These are phyloP conservation scores for Trebouxiophyceae sp. DNA, from an alignment of 163 green algal species.

Conservation along the genomic window DNA sequence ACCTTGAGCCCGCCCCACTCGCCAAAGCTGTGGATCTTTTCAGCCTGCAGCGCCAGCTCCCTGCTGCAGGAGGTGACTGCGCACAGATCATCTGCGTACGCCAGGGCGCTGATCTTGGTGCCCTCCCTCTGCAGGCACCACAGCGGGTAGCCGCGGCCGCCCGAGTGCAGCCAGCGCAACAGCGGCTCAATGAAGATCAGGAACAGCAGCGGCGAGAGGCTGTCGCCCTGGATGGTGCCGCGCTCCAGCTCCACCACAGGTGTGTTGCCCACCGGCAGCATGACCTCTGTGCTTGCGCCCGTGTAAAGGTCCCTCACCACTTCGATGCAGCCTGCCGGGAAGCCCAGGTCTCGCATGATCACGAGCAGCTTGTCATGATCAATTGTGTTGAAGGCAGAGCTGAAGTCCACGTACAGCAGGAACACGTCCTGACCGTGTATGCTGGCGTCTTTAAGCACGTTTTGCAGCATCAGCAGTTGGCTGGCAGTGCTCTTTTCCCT, in stretches of 20 bases:
- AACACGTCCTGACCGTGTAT: conserved; percentile 13
- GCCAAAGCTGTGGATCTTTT: conserved; percentile 10
- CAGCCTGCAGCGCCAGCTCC: conserved; percentile 10
- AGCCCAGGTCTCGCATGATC: conserved; percentile 35
- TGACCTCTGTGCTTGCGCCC: conserved; percentile 10
- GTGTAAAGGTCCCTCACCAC: conserved; percentile 32
- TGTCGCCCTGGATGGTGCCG: conserved; percentile 40
- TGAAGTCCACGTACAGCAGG: conserved; percentile 20
- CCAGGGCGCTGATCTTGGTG: background rate
- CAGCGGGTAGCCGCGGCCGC: conserved; percentile 13
- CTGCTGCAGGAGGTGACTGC: background rate
- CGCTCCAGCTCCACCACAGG: conserved; percentile 16
- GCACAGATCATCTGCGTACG: conserved; percentile 24
- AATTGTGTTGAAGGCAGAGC: conserved; percentile 35
- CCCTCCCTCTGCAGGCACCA: conserved; percentile 4
- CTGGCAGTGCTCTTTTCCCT: conserved; percentile 2
- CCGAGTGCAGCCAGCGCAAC: conserved; percentile 26
- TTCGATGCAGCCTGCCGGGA: conserved; percentile 23
- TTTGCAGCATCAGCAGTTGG: conserved; percentile 10
- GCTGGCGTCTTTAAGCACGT: conserved; percentile 18
- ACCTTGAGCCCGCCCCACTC: conserved; percentile 15
- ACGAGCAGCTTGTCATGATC: conserved; percentile 33
- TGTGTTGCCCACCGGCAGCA: conserved; percentile 9
- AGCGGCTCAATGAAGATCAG: conserved; percentile 38
- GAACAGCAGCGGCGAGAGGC: conserved; percentile 36